Conservation (phyloP, 257 asterid species). For the Lycium barbarum region DNA sequence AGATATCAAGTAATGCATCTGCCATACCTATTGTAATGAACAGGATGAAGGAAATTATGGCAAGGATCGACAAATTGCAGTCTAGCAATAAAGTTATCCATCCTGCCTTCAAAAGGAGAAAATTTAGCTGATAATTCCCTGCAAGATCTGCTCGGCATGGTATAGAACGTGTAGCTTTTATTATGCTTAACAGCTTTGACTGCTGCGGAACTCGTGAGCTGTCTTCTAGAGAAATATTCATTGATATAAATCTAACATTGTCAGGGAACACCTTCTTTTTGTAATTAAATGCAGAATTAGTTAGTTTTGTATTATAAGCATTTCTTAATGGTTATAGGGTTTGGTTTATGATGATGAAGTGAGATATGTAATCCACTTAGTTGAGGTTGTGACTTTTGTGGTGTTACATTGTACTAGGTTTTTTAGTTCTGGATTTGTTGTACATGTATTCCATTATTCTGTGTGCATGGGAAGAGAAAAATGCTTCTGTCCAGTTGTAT, state of each 20-base stretch:
- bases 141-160: constrained; percentile 7
- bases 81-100: constrained; percentile 52
- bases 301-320: constrained; percentile 3
- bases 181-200: neutral
- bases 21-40: constrained; percentile 57
- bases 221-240: neutral
- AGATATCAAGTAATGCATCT: constrained; percentile 63
- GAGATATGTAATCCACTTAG: constrained; percentile 14
- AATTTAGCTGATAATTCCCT: constrained; percentile 38
- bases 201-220: neutral
- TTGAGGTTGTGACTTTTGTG: constrained; percentile 14
- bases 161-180: constrained; percentile 1
- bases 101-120: constrained; percentile 73
- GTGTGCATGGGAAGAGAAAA: neutral
- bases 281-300: constrained; percentile 17
- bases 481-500: neutral
- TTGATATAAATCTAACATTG: neutral
- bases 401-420: neutral
- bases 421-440: constrained; percentile 7
- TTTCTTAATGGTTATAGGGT: neutral
- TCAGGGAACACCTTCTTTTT: neutral
- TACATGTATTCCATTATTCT: neutral
- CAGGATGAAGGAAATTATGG: constrained; percentile 71
- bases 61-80: constrained; percentile 61
- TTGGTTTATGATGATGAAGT: neutral